Base-by-base conservation (phyloP, 768 basidiomycete species). In the Phylloporus arenicola region DNA sequence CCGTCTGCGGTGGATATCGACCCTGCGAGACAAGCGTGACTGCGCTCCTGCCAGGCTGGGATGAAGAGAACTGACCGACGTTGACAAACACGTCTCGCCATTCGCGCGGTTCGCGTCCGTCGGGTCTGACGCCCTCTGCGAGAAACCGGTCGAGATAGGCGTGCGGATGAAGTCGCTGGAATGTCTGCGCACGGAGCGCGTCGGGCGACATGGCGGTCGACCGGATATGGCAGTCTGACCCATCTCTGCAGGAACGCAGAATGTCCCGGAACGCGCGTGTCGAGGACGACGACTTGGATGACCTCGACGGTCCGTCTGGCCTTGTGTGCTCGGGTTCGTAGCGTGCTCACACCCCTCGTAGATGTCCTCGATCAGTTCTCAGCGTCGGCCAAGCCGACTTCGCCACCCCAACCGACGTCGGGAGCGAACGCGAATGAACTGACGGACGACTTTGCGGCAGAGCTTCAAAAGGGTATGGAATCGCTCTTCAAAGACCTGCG, bases 1-100 rank as follows among this genome's bases (percentile, higher is more conserved):
- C 94, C 93, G 55, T 93, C 80, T 0, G 96, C 93, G 0, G 96
- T 97, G 1, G 89, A 86, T 71, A 99, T 87, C 3, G 94, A 95
- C 45, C 92, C 93, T 94, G 17, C 13, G 17, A 30, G 6, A 29
- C 27, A 17, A 43, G 17, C 7, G 14, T 47, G 22, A 47, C 4
- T 25, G 25, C 25, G 25, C 25, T 3, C 25, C 25, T 25, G 25
- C n/a, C n/a, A n/a, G 22, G 22, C 22, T 24, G 22, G 22, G 22
- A 24, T 24, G 27, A 9, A 29, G 8, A 9, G 8, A 6, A 29
- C 27, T 29, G 3, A 92, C 92, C 93, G 40, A 83, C 76, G 68
- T 94, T 91, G 41, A 93, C 72, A 29, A 73, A 82, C 20, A 90
- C 76, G 45, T 86, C 82, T 50, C 95, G 73, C 82, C 86, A 95